phyloP scores from a whole-genome alignment of 306 rosid species.

The Crotalaria pallida region DNA sequence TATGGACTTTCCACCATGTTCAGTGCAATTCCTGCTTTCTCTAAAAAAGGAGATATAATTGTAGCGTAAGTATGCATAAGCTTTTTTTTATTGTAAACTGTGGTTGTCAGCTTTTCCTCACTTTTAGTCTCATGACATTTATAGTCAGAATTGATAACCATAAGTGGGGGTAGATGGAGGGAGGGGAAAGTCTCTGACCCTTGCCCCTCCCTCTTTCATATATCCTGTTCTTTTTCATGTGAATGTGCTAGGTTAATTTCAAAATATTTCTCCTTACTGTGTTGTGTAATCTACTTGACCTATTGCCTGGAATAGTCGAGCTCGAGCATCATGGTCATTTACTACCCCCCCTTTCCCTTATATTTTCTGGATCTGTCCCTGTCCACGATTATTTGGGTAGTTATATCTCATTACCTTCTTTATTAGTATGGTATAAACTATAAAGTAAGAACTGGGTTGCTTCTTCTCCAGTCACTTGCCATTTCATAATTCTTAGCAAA shows the following conservation, averaged over 20 bases:
- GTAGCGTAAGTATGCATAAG: slow-evolving; percentile 71
- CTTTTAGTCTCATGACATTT: neutral
- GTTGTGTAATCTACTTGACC: neutral
- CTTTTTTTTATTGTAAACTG: slow-evolving; percentile 2
- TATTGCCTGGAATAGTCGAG: neutral
- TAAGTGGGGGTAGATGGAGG: neutral
- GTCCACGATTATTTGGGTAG: neutral
- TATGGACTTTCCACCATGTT: slow-evolving; percentile 97
- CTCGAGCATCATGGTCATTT: neutral
- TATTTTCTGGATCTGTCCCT: too few relatives aligned
- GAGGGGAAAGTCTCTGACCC: neutral
- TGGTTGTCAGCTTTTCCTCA: slow-evolving; percentile 6
- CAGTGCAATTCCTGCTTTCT: slow-evolving; percentile 98
- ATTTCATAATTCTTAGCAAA: neutral
- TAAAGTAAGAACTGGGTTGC: neutral
- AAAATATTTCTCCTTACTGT: neutral
- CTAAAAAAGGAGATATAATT: slow-evolving; percentile 84
- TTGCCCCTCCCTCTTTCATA: neutral
- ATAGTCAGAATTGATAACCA: neutral
- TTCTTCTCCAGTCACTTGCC: neutral
- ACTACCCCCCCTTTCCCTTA: neutral
- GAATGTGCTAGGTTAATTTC: neutral
- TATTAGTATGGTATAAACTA: slow-evolving; percentile 20
- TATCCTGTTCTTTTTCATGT: neutral
- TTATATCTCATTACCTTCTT: neutral